These are phyloP conservation scores for Ceratobasidium sp. DNA, from an alignment of 1,284 basidiomycete genomes.

Conservation along the genomic window DNA sequence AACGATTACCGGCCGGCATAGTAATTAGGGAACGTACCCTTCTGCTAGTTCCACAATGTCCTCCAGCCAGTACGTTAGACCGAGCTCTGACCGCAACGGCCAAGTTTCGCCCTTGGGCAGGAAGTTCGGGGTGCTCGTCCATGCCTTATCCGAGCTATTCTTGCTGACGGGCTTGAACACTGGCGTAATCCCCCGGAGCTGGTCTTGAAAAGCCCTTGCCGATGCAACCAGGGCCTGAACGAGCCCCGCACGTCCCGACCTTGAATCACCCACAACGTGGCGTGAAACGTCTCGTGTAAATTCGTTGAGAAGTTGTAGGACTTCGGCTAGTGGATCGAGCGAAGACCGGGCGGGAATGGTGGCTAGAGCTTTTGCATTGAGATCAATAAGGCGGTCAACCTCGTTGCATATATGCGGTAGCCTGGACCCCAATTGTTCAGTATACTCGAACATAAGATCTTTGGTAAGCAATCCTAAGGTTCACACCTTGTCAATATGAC, in stretches of 20 bases:
- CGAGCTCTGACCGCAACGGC: constrained; percentile 26
- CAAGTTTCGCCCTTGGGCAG: constrained; percentile 27
- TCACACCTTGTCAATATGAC: constrained; percentile 34
- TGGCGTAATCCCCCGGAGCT: constrained; percentile 33
- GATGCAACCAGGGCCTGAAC: constrained; percentile 30
- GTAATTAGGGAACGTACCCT: constrained; percentile 7
- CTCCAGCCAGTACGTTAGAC: constrained; percentile 31
- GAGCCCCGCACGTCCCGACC: constrained; percentile 25
- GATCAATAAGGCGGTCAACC: constrained; percentile 31
- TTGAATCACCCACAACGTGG: constrained; percentile 26
- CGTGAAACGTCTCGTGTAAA: constrained; percentile 36
- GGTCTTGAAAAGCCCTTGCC: constrained; percentile 35
- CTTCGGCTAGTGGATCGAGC: constrained; percentile 37
- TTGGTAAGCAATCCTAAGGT: not conserved
- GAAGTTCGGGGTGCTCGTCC: constrained; percentile 13
- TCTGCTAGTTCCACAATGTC: constrained; percentile 37
- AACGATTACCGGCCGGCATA: not conserved
- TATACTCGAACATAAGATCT: too few relatives aligned
- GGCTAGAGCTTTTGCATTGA: constrained; percentile 21
- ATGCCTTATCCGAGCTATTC: not conserved
- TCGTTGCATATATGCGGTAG: constrained; percentile 42
- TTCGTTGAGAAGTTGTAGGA: constrained; percentile 27
- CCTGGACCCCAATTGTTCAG: not conserved
- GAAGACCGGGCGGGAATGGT: constrained; percentile 12
- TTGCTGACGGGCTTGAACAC: constrained; percentile 22